Evolutionary conservation across 768 basidiomycete species (phyloP).

Genomic region (Collybia sp.): DNA sequence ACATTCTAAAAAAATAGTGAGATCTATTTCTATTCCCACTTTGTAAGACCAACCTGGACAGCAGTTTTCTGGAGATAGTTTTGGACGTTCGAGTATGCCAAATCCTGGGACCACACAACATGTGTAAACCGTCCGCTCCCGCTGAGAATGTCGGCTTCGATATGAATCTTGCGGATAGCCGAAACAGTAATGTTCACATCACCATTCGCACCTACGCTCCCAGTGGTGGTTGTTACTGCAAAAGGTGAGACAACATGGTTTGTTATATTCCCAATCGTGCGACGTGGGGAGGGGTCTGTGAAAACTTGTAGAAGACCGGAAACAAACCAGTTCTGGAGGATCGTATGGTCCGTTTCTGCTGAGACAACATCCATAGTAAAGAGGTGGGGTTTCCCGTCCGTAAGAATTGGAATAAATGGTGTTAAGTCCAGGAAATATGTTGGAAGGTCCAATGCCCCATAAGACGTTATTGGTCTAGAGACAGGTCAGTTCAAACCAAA

Average conservation of each 20-base stretch:
- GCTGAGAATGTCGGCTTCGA: conserved; percentile 55
- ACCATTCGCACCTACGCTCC: conserved; percentile 26
- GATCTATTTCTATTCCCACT: background rate
- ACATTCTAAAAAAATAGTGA: conserved; percentile 26
- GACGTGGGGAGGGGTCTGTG: conserved; percentile 54
- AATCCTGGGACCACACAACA: conserved; percentile 58
- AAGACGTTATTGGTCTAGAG: conserved; percentile 65
- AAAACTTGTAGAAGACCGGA: conserved; percentile 68
- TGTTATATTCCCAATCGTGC: conserved; percentile 66
- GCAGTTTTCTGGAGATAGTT: conserved; percentile 45
- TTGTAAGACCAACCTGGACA: conserved; percentile 26
- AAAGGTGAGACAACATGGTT: conserved; percentile 53
- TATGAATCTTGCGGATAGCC: conserved; percentile 51
- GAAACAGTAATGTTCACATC: conserved; percentile 59
- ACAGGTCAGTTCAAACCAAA: background rate
- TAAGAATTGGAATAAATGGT: conserved; percentile 67
- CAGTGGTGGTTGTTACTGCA: conserved; percentile 45
- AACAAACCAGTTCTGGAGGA: conserved; percentile 76
- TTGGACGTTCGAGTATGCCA: conserved; percentile 61
- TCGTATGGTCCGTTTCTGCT: conserved; percentile 57
- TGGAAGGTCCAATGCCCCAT: conserved; percentile 73
- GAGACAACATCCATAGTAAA: conserved; percentile 73
- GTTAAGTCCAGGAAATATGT: conserved; percentile 77
- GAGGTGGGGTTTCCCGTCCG: conserved; percentile 64
- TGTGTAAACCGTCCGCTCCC: conserved; percentile 55